Base-by-base conservation (phyloP, 2,329 filamentous ascomycete genomes). In the Sphaerulina populicola region DNA sequence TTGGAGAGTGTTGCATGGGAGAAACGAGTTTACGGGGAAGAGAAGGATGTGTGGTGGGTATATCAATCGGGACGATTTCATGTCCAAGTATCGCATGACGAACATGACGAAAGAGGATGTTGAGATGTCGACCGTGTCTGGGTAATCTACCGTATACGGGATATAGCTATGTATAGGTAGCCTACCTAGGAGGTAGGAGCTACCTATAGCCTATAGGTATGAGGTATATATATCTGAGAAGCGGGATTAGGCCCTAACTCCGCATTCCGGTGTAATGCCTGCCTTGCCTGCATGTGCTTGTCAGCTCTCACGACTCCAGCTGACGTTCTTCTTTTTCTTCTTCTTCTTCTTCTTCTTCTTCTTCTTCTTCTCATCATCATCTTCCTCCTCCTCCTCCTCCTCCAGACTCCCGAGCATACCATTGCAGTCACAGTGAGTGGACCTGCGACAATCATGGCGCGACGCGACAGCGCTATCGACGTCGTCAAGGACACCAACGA, bases 21-120 rank as follows among this genome's bases (percentile, higher is more conserved):
- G 93, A 60, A 82, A 82, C 46, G 80, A 80, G 0, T 98, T 97
- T 64, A 85, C 82, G 5, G 93, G 93, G 1, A 81, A 85, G 64
- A 77, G 93, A 59, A 82, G 90, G 59, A 86, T 98, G 64, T 96
- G 90, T 68, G 93, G 93, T 53, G 91, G 80, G 8, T 97, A 97
- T 63, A 84, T 88, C 59, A 86, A 85, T 59, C 80, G 81, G 31
- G 88, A 94, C 60, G 88, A 94, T 66, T 94, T 83, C 58, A 74
- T 87, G 55, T 91, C 86, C 12, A 78, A 83, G 52, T 88, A 83
- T 74, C 78, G 83, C 56, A 82, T 85, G 60, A 83, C 84, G 3
- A 89, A 86, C 64, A 81, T 78, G 39, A 58, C 49, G 15, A 47
- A 57, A 41, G 66, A 65, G 27, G 58, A 68, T 46, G 48, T 67